Evolutionary conservation across 257 asterid genomes (phyloP).

Genomic region (Vinca minor): DNA sequence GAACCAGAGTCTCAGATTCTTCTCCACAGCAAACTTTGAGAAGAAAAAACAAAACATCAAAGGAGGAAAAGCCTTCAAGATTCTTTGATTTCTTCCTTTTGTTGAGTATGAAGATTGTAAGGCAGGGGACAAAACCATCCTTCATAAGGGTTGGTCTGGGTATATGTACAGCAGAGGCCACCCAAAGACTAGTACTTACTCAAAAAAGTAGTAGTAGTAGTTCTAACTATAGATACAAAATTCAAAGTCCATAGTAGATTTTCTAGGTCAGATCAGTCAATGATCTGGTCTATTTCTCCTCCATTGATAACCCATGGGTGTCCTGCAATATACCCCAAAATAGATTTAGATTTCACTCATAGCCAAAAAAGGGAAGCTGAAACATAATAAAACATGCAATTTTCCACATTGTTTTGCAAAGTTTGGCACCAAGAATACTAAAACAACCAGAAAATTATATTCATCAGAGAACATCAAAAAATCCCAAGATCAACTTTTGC

Average conservation of each 20-base stretch:
- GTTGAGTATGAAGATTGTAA: neutral
- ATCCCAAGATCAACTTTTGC: no score
- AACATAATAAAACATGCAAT: no score
- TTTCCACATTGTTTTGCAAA: neutral
- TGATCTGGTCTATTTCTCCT: constrained; percentile 29
- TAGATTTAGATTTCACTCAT: no score
- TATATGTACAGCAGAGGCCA: constrained; percentile 7
- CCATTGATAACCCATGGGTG: constrained; percentile 36
- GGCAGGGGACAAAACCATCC: constrained; percentile 5
- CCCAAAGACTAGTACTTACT: neutral
- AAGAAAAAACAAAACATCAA: constrained; percentile 3
- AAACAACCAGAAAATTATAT: no score
- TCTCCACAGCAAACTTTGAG: neutral
- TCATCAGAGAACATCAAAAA: neutral
- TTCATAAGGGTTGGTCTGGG: neutral
- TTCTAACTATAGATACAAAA: neutral
- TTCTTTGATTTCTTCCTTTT: neutral
- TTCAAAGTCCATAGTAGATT: neutral
- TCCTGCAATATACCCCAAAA: no score
- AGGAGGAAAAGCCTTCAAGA: neutral
- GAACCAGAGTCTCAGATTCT: constrained; percentile 14
- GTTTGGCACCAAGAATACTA: neutral
- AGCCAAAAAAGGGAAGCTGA: no score
- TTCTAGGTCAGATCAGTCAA: constrained; percentile 18
- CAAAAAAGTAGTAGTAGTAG: neutral